Evolutionary conservation across 495 filamentous ascomycete species (phyloP).

Genomic region (Amniculicola lignicola): DNA sequence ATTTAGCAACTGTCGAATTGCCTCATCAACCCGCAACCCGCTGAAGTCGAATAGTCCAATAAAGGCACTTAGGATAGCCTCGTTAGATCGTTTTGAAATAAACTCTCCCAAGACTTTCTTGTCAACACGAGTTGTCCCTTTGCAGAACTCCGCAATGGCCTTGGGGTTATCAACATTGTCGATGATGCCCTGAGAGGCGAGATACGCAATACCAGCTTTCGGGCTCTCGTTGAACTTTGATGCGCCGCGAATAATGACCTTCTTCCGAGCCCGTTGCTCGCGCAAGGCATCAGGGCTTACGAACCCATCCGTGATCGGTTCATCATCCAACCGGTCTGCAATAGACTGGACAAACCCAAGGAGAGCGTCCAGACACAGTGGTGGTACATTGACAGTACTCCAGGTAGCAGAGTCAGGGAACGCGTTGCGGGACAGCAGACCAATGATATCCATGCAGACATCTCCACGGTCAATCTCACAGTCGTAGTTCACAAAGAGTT

Average conservation of each 20-base stretch:
- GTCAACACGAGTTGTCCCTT: constrained; percentile 79
- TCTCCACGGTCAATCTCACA: constrained; percentile 90
- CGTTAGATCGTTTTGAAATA: constrained; percentile 84
- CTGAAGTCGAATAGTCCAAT: constrained; percentile 82
- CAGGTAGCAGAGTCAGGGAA: constrained; percentile 97
- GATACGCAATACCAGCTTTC: constrained; percentile 81
- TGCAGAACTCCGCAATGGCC: constrained; percentile 75
- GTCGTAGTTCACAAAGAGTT: constrained; percentile 97
- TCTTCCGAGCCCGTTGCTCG: constrained; percentile 73
- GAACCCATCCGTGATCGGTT: constrained; percentile 61
- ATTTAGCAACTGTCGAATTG: constrained; percentile 78
- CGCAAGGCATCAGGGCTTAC: constrained; percentile 62
- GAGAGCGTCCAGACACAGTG: constrained; percentile 87
- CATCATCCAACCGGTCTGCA: constrained; percentile 76
- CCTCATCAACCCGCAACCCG: constrained; percentile 84
- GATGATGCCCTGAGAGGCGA: constrained; percentile 81
- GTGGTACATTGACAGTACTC: constrained; percentile 98
- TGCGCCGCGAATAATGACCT: constrained; percentile 80
- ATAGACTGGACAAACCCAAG: constrained; percentile 89
- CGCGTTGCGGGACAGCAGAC: constrained; percentile 85
- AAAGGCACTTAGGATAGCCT: constrained; percentile 74
- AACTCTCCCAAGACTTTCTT: constrained; percentile 91
- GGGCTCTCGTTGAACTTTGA: constrained; percentile 94
- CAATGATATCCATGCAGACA: constrained; percentile 92
- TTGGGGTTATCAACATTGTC: constrained; percentile 66